Evolutionary conservation across 306 rosid species (phyloP), one percentile per base, ranked within the genome.

Genomic region (Trifolium fragiferum): DNA sequence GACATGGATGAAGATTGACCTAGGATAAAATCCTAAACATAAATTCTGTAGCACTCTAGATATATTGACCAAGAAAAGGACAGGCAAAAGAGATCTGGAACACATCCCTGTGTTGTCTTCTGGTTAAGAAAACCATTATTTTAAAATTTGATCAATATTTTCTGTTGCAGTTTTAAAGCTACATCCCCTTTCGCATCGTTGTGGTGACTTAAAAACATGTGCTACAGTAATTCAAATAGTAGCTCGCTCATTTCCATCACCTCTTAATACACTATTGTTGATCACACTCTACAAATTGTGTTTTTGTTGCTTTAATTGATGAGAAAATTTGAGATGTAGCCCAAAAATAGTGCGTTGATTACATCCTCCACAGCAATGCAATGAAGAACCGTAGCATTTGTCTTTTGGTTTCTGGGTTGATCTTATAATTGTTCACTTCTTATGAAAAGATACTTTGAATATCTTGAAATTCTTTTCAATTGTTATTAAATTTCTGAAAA

Each of bases 1-100:
- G 30, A 72, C 63, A 10, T 63, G 41, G 10, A 9, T 43, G 55
- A 55, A 58, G 27, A 38, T 44, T 76, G 19, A 27, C 27, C 11
- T 76, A 18, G 21, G 60, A 40, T 67, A 76, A 66, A 76, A 18
- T 3, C 80, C 37, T n/a, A 10, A 13, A n/a, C 49, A 27, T 12
- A 55, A 57, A 25, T 54, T 54, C 38, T 76, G 37, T 66, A 40
- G 67, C 73, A 66, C 46, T 66, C 66, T 6, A 66, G 25, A 20
- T 65, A 38, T 51, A 50, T 51, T 50, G 18, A 11, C 23, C 16
- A 44, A 63, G 71, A 74, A 38, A 50, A 50, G 44, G 10, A 75
- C 16, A 9, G 25, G 43, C 18, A 51, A 63, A 35, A 50, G 12
- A 35, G 14, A 64, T 47, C 70, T 75, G 40, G 30, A 49, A 5